Evolutionary conservation across 73 alveolate genomes (phyloP).

Genomic region (Uronychia binucleata): DNA sequence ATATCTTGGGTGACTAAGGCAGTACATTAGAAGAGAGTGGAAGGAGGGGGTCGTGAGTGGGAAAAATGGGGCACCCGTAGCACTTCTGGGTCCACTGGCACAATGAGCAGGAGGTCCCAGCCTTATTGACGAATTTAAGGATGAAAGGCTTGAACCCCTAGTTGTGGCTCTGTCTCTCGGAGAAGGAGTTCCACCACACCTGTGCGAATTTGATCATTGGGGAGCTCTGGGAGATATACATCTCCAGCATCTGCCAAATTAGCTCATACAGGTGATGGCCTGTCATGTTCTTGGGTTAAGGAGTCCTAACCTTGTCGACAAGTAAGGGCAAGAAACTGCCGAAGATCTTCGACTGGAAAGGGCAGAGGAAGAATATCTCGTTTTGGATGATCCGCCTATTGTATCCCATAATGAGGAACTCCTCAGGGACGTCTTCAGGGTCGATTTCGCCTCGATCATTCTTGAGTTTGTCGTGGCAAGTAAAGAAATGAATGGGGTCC

Average conservation of each 20-base stretch:
- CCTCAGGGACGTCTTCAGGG: slow-evolving; percentile 27
- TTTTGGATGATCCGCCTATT: slow-evolving; percentile 35
- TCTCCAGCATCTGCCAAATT: background rate
- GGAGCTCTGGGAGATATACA: background rate
- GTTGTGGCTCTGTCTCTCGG: background rate
- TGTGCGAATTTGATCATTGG: background rate
- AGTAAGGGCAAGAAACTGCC: background rate
- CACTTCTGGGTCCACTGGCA: slow-evolving; percentile 47
- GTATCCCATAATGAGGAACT: slow-evolving; percentile 24
- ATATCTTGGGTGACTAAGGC: slow-evolving; percentile 20
- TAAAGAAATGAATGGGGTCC: background rate
- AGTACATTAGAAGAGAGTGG: background rate
- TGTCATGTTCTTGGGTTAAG: background rate
- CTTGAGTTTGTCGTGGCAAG: background rate
- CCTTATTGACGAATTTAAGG: slow-evolving; percentile 27
- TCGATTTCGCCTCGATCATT: background rate
- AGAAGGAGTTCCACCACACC: background rate
- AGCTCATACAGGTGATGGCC: background rate
- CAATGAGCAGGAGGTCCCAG: slow-evolving; percentile 26
- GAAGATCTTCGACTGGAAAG: slow-evolving; percentile 25
- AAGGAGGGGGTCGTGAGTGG: background rate
- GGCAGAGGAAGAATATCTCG: slow-evolving; percentile 7
- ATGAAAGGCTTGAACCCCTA: slow-evolving; percentile 38
- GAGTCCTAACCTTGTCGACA: background rate
- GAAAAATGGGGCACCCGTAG: slow-evolving; percentile 22